Evolutionary conservation across 176 grass and related monocot genomes (phyloP).

Genomic region (Musa troglodytarum): DNA sequence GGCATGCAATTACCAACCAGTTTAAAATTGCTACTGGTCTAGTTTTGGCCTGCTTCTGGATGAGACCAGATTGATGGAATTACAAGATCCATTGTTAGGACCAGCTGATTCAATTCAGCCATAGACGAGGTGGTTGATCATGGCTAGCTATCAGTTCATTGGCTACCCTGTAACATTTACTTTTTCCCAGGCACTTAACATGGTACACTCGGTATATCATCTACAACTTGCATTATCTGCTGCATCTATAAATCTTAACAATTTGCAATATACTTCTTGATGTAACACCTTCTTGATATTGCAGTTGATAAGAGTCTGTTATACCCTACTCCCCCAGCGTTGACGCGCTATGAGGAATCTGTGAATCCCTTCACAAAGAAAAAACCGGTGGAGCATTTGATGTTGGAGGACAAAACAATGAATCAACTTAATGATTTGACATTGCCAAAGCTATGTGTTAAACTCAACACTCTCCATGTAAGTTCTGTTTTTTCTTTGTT

Average conservation of each 20-base stretch:
- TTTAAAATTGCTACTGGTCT: too few species aligned
- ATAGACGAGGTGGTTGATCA: not conserved
- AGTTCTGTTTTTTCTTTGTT: slow-evolving; percentile 18
- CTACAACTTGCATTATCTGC: not conserved
- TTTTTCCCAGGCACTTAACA: not conserved
- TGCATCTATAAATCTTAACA: not conserved
- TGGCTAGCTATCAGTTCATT: not conserved
- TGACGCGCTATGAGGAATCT: slow-evolving; percentile 73
- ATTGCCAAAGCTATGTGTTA: slow-evolving; percentile 66
- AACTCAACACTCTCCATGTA: slow-evolving; percentile 82
- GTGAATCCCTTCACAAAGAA: slow-evolving; percentile 67
- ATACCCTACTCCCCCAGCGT: slow-evolving; percentile 50
- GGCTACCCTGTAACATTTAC: not conserved
- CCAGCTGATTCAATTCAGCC: too few species aligned
- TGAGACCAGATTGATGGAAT: too few species aligned
- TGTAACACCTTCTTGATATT: slow-evolving; percentile 5
- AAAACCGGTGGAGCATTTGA: slow-evolving; percentile 36
- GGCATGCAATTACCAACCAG: too few species aligned
- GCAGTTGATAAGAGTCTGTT: slow-evolving; percentile 56
- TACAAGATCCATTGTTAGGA: too few species aligned
- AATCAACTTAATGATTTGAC: slow-evolving; percentile 47
- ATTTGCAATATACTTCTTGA: slow-evolving; percentile 9
- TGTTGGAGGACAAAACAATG: slow-evolving; percentile 44
- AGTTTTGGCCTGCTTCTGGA: too few species aligned
- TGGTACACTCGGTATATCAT: slow-evolving; percentile 7